These are phyloP conservation scores for Tetrapisispora namnaoensis DNA, from an alignment of 805 yeast species.

Conservation along the genomic window DNA sequence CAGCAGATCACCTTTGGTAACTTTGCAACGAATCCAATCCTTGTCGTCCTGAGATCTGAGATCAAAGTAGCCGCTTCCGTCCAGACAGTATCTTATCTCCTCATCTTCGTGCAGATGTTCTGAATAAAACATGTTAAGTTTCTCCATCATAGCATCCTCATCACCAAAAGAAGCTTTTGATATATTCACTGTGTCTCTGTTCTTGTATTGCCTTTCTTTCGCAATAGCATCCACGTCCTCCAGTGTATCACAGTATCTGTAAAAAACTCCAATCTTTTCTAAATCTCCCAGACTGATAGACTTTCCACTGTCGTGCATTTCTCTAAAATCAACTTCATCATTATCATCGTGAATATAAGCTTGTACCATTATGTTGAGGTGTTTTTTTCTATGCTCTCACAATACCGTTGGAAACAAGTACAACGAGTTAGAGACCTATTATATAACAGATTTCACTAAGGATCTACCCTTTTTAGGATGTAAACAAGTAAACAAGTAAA, in stretches of 20 bases:
- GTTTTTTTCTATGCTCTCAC: background rate
- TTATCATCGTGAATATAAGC: slow-evolving; percentile 59
- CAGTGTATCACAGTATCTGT: slow-evolving; percentile 40
- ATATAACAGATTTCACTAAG: too few relatives aligned
- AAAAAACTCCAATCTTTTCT: slow-evolving; percentile 56
- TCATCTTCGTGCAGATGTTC: slow-evolving; percentile 97
- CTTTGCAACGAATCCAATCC: slow-evolving; percentile 68
- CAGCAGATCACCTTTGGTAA: slow-evolving; percentile 53
- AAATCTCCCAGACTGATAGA: slow-evolving; percentile 43
- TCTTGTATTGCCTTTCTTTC: slow-evolving; percentile 58
- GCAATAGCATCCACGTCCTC: slow-evolving; percentile 61
- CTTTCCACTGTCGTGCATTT: slow-evolving; percentile 62
- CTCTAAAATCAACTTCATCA: slow-evolving; percentile 49
- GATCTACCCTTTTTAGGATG: too few relatives aligned
- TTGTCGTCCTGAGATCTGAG: slow-evolving; percentile 49
- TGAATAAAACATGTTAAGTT: slow-evolving; percentile 59
- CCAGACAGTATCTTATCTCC: slow-evolving; percentile 82
- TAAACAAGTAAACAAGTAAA: too few relatives aligned
- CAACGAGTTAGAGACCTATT: background rate
- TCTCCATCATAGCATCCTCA: slow-evolving; percentile 48
- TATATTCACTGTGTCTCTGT: slow-evolving; percentile 63
- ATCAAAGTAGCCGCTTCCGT: slow-evolving; percentile 89
- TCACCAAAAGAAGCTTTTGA: slow-evolving; percentile 52
- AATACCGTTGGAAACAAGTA: too few relatives aligned
- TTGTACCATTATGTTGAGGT: slow-evolving; percentile 30